A percentile compares a stretch with the other conserved stretches of the same genome.
phyloP scores from a whole-genome alignment of 805 yeast species.

The Priceomyces medius region DNA sequence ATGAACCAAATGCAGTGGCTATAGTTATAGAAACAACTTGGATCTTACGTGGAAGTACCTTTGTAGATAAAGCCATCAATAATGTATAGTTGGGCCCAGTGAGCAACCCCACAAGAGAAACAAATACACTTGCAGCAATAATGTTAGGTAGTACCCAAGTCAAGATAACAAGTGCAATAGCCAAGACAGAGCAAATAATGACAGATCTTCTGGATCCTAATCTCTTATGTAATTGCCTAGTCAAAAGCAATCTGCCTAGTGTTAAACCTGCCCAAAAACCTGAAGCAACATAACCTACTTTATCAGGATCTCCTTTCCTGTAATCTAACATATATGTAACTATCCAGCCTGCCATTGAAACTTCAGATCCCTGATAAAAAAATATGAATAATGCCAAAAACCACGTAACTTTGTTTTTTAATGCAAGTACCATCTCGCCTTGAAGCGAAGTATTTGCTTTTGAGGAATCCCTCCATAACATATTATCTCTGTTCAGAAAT shows the following conservation, averaged over 20 bases:
- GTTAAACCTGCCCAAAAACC: conserved; percentile 76
- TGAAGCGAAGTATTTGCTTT: not conserved
- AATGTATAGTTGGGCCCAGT: conserved; percentile 69
- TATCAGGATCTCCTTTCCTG: conserved; percentile 45
- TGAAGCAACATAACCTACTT: conserved; percentile 63
- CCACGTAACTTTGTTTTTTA: conserved; percentile 44
- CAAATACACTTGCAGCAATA: conserved; percentile 45
- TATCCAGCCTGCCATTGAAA: conserved; percentile 69
- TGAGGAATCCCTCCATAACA: not conserved
- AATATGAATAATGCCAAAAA: conserved; percentile 53
- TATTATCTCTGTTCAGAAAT: not conserved
- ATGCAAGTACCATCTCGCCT: conserved; percentile 32
- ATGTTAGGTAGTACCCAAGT: conserved; percentile 50
- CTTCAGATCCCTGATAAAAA: conserved; percentile 69
- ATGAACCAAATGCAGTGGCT: conserved; percentile 54
- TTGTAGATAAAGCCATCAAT: conserved; percentile 44
- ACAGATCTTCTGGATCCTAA: conserved; percentile 49
- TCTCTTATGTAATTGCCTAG: conserved; percentile 34
- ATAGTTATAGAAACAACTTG: conserved; percentile 51
- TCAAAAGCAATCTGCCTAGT: conserved; percentile 56
- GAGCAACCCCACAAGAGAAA: conserved; percentile 53
- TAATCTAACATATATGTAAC: conserved; percentile 60
- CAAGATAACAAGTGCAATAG: conserved; percentile 40
- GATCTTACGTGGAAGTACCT: conserved; percentile 50
- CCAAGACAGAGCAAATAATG: conserved; percentile 27